Base-by-base conservation (phyloP, 2,329 filamentous ascomycete genomes). In the Sordariomycetes sp. region DNA sequence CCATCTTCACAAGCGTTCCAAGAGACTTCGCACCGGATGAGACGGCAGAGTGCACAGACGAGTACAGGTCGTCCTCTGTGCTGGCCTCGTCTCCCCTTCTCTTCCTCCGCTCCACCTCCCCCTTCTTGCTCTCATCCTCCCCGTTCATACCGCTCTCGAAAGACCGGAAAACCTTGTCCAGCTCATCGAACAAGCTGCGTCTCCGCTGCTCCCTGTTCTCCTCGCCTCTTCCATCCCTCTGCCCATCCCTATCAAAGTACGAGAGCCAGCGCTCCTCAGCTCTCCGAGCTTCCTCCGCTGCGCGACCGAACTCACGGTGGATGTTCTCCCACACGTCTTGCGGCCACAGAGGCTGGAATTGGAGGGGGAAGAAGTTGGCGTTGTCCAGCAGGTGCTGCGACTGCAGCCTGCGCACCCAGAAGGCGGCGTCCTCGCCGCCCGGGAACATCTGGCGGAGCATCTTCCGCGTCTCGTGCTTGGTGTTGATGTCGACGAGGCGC, bases 61-160 rank as follows among this genome's bases (percentile, higher is more conserved):
- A 66, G 59, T 73, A 76, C n/a, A 77, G 63, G 12, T 78, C 75
- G 28, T 74, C 69, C 59, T 76, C 74, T 14, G 70, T 65, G 20
- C 69, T 64, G 2, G 73, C 68, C 28, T 62, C 59, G 14, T 50
- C 25, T 34, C 24, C 59, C 54, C 24, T 60, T 40, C 32, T 22
- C 61, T 37, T 46, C 24, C 25, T 20, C 34, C 54, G 51, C 5
- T 40, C 50, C 28, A 11, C 34, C 32, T 48, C 53, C 48, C 24
- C 40, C 48, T 22, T 50, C 34, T 16, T 18, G 52, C 54, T n/a
- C 37, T 40, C 35, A 43, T 54, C 32, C 40, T 25, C 37, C 14
- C 53, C 54, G 12, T 37, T 35, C 43, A 56, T 32, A 22, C 35
- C 40, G 50, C 28, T 57, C 58, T 58, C 57, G 24, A 58, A 28